Percentiles rank a stretch among this genome's conserved stretches.
Evolutionary conservation across 305 asterid genomes (phyloP).

Genomic region (Caryopteris hybrid): DNA sequence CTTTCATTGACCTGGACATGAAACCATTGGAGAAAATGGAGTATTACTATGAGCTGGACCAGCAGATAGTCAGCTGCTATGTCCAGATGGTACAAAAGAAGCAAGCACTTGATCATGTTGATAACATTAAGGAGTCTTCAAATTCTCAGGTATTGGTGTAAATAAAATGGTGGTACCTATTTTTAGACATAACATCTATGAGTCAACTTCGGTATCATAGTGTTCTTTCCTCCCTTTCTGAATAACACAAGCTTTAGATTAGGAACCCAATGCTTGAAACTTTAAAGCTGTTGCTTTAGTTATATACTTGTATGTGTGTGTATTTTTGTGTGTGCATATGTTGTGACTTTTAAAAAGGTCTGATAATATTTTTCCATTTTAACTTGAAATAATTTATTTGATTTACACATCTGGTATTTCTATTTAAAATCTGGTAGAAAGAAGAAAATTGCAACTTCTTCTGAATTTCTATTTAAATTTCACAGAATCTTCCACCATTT

Average conservation of each 20-base stretch:
- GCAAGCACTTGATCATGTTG: constrained; percentile 26
- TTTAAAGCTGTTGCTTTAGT: background rate
- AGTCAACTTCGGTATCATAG: background rate
- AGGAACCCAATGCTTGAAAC: background rate
- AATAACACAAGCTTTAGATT: background rate
- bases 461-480: background rate
- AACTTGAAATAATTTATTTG: background rate
- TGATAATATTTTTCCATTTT: background rate
- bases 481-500: background rate
- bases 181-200: background rate
- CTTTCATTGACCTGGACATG: constrained; percentile 92
- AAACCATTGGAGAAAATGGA: constrained; percentile 82
- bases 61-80: constrained; percentile 61
- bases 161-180: constrained; percentile 30
- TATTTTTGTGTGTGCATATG: background rate
- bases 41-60: constrained; percentile 79
- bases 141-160: constrained; percentile 16
- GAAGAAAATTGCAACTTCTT: no score
- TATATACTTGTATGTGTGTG: background rate
- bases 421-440: no score
- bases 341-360: background rate
- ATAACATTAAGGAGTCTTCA: constrained; percentile 23
- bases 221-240: background rate
- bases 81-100: constrained; percentile 41
- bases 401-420: no score